Base-by-base conservation (phyloP, 306 rosid species). In the Inga oerstediana region DNA sequence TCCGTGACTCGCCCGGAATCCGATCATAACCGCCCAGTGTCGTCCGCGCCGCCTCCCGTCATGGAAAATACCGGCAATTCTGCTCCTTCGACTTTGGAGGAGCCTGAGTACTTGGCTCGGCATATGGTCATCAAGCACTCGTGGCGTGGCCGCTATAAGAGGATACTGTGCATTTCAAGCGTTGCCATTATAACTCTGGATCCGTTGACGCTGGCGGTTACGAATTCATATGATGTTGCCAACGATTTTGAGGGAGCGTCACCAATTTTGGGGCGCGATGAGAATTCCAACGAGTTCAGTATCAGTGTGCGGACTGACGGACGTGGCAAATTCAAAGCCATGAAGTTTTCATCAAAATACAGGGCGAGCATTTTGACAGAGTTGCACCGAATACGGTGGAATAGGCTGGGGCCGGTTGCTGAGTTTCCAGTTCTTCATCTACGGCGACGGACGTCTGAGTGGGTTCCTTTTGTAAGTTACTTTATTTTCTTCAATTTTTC, bases 91-190 rank as follows among this genome's bases (percentile, higher is more conserved):
- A 82, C 92, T 8, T 68, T 83, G 39, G 99, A 97, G 76, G 99
- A 97, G 88, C 92, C 89, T 0, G 99, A 97, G 91, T 97, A 97
- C 88, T 75, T 97, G 82, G 98, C 97, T 4, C 91, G 99, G 12
- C 94, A 97, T 82, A 14, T 90, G 77, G 97, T 92, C 35, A 76
- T 94, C 56, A 97, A 97, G 84, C 99, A 97, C 94, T 97, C 99
- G 0, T 97, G 99, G 99, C 97, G 98, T 4, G 99, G 99, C 64
- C 98, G 99, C 24, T 97, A 97, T 89, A 97, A 94, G 90, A 89
- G 99, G 75, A 91, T 94, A 72, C 88, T 97, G 8, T 97, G 99
- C 83, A 83, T 97, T 7, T 97, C 98, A 10, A 86, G 56, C 69
- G 86, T 86, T 13, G 54, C 97, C 14, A 82, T 97, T 35, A 44